Evolutionary conservation across 2,329 filamentous ascomycete species (phyloP).

Genomic region (Huntiella abstrusa): DNA sequence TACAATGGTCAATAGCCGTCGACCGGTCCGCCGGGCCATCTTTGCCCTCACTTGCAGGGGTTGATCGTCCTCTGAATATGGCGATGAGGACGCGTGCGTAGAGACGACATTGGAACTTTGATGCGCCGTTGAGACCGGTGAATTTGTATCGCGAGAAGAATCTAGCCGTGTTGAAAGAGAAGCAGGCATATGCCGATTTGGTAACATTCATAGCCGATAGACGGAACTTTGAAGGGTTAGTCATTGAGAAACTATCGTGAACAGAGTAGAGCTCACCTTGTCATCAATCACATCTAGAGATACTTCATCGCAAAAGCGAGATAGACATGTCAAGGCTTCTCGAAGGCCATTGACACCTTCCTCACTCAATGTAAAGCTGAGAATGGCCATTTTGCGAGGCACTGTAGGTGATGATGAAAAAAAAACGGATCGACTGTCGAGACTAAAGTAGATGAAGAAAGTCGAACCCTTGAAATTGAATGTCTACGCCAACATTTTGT

Average conservation of each 20-base stretch:
- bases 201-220: slow-evolving; percentile 63
- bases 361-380: slow-evolving; percentile 56
- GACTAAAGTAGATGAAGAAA: too few species aligned
- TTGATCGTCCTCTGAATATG: slow-evolving; percentile 49
- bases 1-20: slow-evolving; percentile 53
- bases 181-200: slow-evolving; percentile 60
- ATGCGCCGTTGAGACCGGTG: slow-evolving; percentile 29
- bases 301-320: slow-evolving; percentile 65
- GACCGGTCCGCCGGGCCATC: slow-evolving; percentile 32
- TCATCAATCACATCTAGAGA: slow-evolving; percentile 54
- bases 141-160: slow-evolving; percentile 62
- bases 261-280: slow-evolving; percentile 45
- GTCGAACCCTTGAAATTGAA: too few species aligned
- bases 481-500: too few species aligned
- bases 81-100: slow-evolving; percentile 41
- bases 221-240: slow-evolving; percentile 34
- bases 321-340: slow-evolving; percentile 54
- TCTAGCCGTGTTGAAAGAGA: slow-evolving; percentile 43
- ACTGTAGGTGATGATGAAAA: too few species aligned
- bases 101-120: slow-evolving; percentile 53
- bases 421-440: too few species aligned
- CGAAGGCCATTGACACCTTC: slow-evolving; percentile 53
- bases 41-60: slow-evolving; percentile 41
- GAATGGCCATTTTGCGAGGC: slow-evolving; percentile 31
- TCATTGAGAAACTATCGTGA: slow-evolving; percentile 50